Evolutionary conservation across 2,329 filamentous ascomycete species (phyloP).

Genomic region (Juglanconis oblonga): DNA sequence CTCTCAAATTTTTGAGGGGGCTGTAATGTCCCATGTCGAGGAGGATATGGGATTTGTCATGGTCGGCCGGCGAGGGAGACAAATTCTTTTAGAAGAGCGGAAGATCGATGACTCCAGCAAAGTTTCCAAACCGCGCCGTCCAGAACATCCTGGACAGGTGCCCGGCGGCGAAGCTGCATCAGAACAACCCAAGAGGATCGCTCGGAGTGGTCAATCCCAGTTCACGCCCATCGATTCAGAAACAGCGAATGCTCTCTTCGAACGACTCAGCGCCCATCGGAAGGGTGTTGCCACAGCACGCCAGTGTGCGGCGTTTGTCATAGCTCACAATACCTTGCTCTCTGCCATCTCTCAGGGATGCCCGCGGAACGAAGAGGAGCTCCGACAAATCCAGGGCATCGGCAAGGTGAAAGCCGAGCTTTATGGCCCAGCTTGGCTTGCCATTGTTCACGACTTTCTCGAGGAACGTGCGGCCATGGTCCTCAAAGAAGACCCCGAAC

Average conservation of each 20-base stretch:
- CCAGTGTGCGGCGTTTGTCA: constrained; percentile 2
- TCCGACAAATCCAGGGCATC: constrained; percentile 3
- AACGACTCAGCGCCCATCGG: constrained; percentile 2
- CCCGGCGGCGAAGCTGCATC: not conserved
- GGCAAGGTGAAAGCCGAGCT: not conserved
- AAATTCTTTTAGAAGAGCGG: not conserved
- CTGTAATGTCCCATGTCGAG: not conserved
- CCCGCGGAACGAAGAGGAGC: not conserved
- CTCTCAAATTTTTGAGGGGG: not conserved
- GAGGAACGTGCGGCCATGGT: not conserved
- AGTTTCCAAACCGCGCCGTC: not conserved
- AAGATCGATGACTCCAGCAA: not conserved
- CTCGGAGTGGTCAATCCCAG: not conserved
- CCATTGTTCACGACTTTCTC: constrained; percentile 1
- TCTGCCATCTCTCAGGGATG: constrained; percentile 2
- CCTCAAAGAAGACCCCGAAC: not conserved
- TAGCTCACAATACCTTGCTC: constrained; percentile 2
- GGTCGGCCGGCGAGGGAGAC: constrained; percentile 4
- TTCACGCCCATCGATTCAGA: not conserved
- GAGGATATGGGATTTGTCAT: not conserved
- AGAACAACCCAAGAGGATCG: not conserved
- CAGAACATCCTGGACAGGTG: not conserved
- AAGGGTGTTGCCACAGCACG: constrained; percentile 1
- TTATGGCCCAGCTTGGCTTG: constrained; percentile 11
- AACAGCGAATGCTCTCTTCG: not conserved